Conservation (phyloP, 2,329 filamentous ascomycete genomes). For the Neofusicoccum cordaticola region DNA sequence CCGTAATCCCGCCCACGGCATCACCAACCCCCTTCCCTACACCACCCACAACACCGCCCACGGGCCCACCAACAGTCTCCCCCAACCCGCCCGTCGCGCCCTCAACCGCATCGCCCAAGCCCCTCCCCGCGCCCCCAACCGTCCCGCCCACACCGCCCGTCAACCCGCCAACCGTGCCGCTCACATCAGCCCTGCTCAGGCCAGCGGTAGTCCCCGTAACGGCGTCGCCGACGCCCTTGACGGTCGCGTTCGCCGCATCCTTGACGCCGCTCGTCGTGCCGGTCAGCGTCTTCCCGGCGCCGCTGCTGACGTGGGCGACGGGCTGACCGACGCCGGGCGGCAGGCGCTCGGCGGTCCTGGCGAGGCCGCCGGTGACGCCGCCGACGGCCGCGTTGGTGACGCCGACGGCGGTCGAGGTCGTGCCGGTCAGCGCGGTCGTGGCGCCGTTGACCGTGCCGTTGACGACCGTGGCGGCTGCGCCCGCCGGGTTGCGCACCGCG, state of each 20-base stretch:
- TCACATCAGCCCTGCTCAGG: conserved; percentile 42
- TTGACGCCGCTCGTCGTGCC: conserved; percentile 40
- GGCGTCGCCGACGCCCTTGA: conserved; percentile 42
- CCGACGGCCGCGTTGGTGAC: conserved; percentile 37
- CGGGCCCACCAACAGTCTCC: conserved; percentile 32
- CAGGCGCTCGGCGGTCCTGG: conserved; percentile 36
- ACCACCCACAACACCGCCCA: conserved; percentile 33
- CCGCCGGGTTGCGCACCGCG: conserved; percentile 30
- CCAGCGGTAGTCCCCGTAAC: conserved; percentile 45
- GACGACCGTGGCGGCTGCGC: conserved; percentile 32
- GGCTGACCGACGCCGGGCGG: conserved; percentile 36
- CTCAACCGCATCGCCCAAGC: conserved; percentile 4
- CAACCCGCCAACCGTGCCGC: conserved; percentile 37
- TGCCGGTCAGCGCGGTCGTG: conserved; percentile 33
- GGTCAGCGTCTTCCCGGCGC: conserved; percentile 42
- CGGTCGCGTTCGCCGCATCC: conserved; percentile 40
- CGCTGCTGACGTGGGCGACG: conserved; percentile 40
- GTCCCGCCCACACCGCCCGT: conserved; percentile 33
- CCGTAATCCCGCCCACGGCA: conserved; percentile 40
- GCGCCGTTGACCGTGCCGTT: conserved; percentile 38
- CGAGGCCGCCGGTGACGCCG: conserved; percentile 36
- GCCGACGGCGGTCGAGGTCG: conserved; percentile 37
- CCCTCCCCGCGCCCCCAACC: conserved; percentile 32
- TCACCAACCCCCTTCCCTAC: conserved; percentile 36
- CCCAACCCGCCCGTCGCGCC: conserved; percentile 27